Percentiles rank a stretch among this genome's conserved stretches.
phyloP scores from a whole-genome alignment of 2,329 filamentous ascomycete species.

The Penicillium sp. region DNA sequence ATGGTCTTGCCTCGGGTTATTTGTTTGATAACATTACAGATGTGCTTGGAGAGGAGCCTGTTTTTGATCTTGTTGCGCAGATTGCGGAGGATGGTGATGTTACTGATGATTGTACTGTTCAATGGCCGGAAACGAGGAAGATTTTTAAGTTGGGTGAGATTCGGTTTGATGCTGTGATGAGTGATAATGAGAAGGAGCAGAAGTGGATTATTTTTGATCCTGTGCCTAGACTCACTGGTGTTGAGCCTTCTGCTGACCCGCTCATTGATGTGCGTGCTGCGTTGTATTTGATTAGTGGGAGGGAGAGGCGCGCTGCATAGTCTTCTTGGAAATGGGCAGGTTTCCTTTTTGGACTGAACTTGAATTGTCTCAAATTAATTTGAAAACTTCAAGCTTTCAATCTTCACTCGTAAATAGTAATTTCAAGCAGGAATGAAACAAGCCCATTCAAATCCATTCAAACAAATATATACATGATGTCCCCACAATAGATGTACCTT shows the following conservation, averaged over 20 bases:
- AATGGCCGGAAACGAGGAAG: background rate
- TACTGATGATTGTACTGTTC: background rate
- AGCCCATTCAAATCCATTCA: no score
- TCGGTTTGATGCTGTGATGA: background rate
- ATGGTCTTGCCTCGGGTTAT: background rate
- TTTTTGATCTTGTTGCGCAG: conserved; percentile 1
- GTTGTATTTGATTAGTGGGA: conserved; percentile 4
- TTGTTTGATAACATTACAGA: background rate
- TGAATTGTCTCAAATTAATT: background rate
- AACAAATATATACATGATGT: no score
- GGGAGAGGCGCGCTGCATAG: background rate
- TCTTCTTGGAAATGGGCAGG: background rate
- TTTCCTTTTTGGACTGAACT: background rate
- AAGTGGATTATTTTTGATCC: conserved; percentile 1
- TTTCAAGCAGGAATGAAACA: no score
- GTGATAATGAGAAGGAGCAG: background rate
- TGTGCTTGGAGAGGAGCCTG: background rate
- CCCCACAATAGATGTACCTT: no score
- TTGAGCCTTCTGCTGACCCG: conserved; percentile 2
- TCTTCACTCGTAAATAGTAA: no score
- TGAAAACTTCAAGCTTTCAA: no score
- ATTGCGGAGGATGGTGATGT: background rate
- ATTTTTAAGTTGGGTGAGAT: background rate
- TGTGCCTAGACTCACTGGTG: background rate
- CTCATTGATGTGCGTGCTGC: conserved; percentile 1